Evolutionary conservation across 805 yeast genomes (phyloP).

Genomic region (Wickerhamomyces chaumierensis): DNA sequence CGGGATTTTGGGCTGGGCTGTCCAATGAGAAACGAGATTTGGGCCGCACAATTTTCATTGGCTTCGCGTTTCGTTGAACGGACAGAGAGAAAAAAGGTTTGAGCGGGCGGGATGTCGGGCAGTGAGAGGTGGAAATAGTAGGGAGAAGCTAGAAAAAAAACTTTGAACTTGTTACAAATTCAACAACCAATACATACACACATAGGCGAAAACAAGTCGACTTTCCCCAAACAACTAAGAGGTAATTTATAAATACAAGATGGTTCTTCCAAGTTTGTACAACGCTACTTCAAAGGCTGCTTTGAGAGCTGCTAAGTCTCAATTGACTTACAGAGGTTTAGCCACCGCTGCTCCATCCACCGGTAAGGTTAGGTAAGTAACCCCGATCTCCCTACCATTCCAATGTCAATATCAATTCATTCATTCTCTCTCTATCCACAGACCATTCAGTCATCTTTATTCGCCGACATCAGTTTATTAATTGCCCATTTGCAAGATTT

Average conservation of each 20-base stretch:
- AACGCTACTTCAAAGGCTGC: constrained; percentile 72
- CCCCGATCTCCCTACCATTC: neutral
- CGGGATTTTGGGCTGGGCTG: too few species aligned
- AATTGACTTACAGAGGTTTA: constrained; percentile 60
- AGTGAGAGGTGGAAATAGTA: too few species aligned
- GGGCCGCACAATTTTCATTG: neutral
- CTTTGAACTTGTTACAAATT: constrained; percentile 1
- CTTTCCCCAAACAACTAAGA: neutral
- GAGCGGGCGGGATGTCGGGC: neutral
- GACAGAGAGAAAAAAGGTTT: neutral
- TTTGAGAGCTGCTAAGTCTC: constrained; percentile 80
- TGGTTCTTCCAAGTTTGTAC: constrained; percentile 48
- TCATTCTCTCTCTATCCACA: too few species aligned
- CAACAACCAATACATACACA: neutral
- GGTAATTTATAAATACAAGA: constrained; percentile 11
- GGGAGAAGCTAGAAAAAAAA: constrained; percentile 8
- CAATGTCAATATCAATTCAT: too few species aligned
- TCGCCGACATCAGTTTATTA: too few species aligned
- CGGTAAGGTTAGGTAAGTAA: constrained; percentile 84
- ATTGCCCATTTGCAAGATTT: too few species aligned
- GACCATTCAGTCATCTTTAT: too few species aligned
- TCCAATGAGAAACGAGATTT: neutral
- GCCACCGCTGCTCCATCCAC: constrained; percentile 66
- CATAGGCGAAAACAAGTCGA: neutral
- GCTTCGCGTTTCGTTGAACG: neutral